Percentiles rank a stretch among this genome's conserved stretches.
Evolutionary conservation across 192 early-diverging fungal species (phyloP).

Genomic region (Coemansia sp.): DNA sequence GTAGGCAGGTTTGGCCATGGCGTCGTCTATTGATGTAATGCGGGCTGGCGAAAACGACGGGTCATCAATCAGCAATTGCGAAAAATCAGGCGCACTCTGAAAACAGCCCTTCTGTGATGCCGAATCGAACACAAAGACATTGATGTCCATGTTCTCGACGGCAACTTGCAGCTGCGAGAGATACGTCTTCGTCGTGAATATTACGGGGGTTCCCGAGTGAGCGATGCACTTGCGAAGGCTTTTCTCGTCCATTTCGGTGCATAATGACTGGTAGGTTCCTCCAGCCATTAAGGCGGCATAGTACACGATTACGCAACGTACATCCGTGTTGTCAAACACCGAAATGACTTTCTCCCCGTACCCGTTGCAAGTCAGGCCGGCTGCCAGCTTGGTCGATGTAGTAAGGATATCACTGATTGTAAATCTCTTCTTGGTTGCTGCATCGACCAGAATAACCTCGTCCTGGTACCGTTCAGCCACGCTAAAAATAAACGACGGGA

Average conservation of each 20-base stretch:
- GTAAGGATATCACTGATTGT: conserved; percentile 42
- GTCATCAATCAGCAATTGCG: conserved; percentile 35
- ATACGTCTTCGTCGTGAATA: conserved; percentile 28
- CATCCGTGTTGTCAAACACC: conserved; percentile 34
- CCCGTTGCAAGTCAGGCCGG: conserved; percentile 26
- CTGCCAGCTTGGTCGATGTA: conserved; percentile 33
- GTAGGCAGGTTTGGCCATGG: conserved; percentile 44
- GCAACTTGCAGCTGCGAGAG: conserved; percentile 16
- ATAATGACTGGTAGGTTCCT: conserved; percentile 44
- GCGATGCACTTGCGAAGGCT: conserved; percentile 25
- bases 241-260: conserved; percentile 14
- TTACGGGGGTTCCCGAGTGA: conserved; percentile 20
- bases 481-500: conserved; percentile 44
- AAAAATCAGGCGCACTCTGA: conserved; percentile 8
- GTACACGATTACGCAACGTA: conserved; percentile 45
- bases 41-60: conserved; percentile 40
- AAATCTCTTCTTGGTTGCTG: conserved; percentile 28
- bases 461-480: conserved; percentile 28
- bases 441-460: conserved; percentile 42
- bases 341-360: conserved; percentile 30
- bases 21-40: conserved; percentile 26
- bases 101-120: neutral
- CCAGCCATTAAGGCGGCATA: conserved; percentile 49
- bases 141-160: conserved; percentile 12
- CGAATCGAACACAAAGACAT: conserved; percentile 27